A percentile compares a stretch with the other conserved stretches of the same genome.
Evolutionary conservation across 352 stramenopile genomes (phyloP).

Genomic region (Pythium brachiatum): DNA sequence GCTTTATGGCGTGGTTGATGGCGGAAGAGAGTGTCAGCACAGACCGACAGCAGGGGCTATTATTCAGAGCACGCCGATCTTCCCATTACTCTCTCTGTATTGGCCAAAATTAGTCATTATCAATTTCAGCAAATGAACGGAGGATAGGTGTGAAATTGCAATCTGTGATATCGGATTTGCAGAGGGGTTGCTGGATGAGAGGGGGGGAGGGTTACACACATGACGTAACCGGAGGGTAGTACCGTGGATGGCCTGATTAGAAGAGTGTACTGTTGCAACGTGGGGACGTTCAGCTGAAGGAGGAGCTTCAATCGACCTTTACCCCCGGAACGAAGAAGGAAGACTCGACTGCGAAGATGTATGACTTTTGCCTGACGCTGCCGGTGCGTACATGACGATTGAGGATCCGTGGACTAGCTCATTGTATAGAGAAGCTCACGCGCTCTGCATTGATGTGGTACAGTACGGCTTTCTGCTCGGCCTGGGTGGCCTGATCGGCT

Average conservation of each 20-base stretch:
- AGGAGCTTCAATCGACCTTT: constrained; percentile 13
- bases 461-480: constrained; percentile 76
- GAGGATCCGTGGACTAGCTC: constrained; percentile 15
- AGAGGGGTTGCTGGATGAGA: background rate
- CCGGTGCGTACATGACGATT: constrained; percentile 46
- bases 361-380: constrained; percentile 88
- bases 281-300: background rate
- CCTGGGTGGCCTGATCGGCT: constrained; percentile 70
- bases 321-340: constrained; percentile 10
- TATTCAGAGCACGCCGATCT: constrained; percentile 24
- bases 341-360: constrained; percentile 39
- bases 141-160: background rate
- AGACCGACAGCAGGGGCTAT: background rate
- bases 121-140: background rate
- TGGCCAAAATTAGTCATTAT: background rate
- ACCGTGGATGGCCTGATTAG: background rate
- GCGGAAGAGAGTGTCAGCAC: constrained; percentile 4
- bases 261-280: background rate
- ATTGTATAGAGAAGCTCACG: constrained; percentile 17
- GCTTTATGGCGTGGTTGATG: background rate
- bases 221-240: background rate
- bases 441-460: constrained; percentile 6
- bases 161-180: background rate
- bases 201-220: background rate
- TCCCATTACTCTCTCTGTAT: background rate